Conservation (phyloP, 257 asterid species). For the Thymus mandschuricus region DNA sequence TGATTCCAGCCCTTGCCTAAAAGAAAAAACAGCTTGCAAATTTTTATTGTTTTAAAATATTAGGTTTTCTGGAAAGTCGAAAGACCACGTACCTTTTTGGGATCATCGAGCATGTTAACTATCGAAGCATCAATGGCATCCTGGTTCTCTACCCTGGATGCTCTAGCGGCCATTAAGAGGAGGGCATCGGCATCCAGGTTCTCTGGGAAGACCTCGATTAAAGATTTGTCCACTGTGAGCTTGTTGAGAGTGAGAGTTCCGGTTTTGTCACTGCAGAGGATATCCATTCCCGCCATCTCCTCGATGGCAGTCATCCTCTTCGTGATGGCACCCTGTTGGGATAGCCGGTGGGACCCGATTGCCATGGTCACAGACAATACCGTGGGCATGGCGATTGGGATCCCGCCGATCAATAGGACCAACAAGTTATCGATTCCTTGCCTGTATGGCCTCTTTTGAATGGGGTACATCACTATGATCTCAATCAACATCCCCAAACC, state of each 20-base stretch:
- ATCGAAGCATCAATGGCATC: constrained; percentile 93
- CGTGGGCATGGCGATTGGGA: constrained; percentile 67
- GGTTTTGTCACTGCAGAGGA: constrained; percentile 65
- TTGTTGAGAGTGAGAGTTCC: constrained; percentile 67
- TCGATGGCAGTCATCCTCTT: constrained; percentile 69
- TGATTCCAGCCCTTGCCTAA: constrained; percentile 83
- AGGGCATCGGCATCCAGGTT: constrained; percentile 54
- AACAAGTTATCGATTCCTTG: constrained; percentile 58
- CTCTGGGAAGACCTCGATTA: constrained; percentile 57
- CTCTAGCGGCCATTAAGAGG: constrained; percentile 69
- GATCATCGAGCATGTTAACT: constrained; percentile 74
- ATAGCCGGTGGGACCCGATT: constrained; percentile 57
- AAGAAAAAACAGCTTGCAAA: neutral
- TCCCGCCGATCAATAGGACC: constrained; percentile 61
- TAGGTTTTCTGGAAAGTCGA: too few species aligned
- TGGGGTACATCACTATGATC: constrained; percentile 57
- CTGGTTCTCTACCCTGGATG: constrained; percentile 83
- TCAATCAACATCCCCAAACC: constrained; percentile 54
- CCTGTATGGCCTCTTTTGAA: constrained; percentile 52
- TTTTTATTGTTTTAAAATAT: too few species aligned
- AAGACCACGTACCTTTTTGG: constrained; percentile 55
- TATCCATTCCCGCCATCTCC: constrained; percentile 70
- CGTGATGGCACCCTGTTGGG: constrained; percentile 64
- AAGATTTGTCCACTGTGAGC: constrained; percentile 52
- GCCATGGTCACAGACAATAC: constrained; percentile 67